Evolutionary conservation across 495 filamentous ascomycete species (phyloP).

Genomic region (Thozetella sp.): DNA sequence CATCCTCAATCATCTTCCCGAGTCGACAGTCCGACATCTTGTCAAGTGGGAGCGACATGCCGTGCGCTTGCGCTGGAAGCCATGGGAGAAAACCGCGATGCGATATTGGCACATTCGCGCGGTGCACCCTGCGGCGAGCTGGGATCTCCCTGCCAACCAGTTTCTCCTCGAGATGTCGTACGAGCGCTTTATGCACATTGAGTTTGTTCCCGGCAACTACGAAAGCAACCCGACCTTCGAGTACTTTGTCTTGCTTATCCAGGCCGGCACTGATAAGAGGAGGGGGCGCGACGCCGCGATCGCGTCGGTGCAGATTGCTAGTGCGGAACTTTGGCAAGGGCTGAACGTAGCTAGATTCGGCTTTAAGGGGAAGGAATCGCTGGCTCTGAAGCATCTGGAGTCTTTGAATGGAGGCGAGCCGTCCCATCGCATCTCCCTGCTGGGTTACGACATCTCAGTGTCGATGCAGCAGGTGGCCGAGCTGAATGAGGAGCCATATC

Average conservation of each 20-base stretch:
- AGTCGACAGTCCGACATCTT: not conserved
- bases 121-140: not conserved
- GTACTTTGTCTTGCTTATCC: not conserved
- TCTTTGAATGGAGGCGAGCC: slow-evolving; percentile 21
- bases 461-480: slow-evolving; percentile 34
- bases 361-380: slow-evolving; percentile 30
- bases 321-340: not conserved
- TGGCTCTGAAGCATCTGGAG: not conserved
- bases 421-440: slow-evolving; percentile 36
- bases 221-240: not conserved
- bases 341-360: not conserved
- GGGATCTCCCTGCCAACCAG: not conserved
- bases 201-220: not conserved
- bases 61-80: not conserved
- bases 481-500: slow-evolving; percentile 8
- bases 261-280: not conserved
- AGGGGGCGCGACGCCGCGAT: not conserved
- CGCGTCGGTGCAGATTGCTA: slow-evolving; percentile 28
- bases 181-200: not conserved
- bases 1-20: not conserved
- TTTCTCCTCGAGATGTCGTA: not conserved
- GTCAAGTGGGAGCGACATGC: not conserved
- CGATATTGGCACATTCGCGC: not conserved
- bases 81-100: not conserved
- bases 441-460: slow-evolving; percentile 16